A percentile compares a stretch with the other conserved stretches of the same genome.
Conservation (phyloP, 352 stramenopile species). For the Pelagophyceae sp. region DNA sequence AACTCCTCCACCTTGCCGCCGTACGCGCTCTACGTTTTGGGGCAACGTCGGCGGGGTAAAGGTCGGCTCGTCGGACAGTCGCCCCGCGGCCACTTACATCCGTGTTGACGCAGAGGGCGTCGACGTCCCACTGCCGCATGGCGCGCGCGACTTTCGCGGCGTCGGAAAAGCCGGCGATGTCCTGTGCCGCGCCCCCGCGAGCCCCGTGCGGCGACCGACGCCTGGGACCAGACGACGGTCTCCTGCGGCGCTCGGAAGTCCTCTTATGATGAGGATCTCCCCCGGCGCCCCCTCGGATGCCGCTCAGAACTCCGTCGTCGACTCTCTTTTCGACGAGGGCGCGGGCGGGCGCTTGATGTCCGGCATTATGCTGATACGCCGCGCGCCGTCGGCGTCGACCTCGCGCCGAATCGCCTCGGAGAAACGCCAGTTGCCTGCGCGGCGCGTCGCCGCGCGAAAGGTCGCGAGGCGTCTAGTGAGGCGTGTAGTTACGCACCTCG, state of each 20-base stretch:
- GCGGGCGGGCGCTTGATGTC: not conserved
- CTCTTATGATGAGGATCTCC: too few relatives aligned
- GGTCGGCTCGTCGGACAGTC: too few relatives aligned
- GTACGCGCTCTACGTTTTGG: too few relatives aligned
- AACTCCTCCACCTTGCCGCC: not conserved
- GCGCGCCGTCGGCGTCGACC: not conserved
- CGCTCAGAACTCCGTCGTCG: too few relatives aligned
- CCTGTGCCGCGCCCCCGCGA: not conserved
- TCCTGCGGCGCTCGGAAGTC: too few relatives aligned
- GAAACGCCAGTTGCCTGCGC: slow-evolving; percentile 11
- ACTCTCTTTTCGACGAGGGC: too few relatives aligned
- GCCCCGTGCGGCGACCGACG: not conserved
- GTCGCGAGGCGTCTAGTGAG: too few relatives aligned
- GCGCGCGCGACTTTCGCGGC: not conserved
- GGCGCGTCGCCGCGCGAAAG: too few relatives aligned
- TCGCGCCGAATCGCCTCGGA: not conserved
- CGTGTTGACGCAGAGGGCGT: not conserved
- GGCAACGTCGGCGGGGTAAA: too few relatives aligned
- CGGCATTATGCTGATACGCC: not conserved
- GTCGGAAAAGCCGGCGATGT: not conserved
- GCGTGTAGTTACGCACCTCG: not conserved
- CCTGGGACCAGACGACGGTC: too few relatives aligned
- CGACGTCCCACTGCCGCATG: not conserved
- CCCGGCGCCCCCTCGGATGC: too few relatives aligned
- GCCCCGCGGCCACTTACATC: too few relatives aligned